These are phyloP conservation scores for Penicillium mononematosum DNA, from an alignment of 495 filamentous ascomycete genomes.

Conservation along the genomic window DNA sequence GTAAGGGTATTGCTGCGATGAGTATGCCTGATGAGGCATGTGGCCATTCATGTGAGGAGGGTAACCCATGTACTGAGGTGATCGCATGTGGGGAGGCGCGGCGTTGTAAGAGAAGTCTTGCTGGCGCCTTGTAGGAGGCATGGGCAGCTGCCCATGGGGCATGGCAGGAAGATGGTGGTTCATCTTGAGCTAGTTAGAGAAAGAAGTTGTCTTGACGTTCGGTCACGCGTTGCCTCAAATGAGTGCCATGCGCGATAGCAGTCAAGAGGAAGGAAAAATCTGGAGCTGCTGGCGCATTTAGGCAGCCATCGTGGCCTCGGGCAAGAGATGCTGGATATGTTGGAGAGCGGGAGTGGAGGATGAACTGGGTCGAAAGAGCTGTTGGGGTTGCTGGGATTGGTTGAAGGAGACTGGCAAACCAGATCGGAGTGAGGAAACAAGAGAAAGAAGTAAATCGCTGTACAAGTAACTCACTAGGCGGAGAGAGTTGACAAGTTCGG, in stretches of 20 bases:
- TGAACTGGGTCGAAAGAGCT: background rate
- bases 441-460: slow-evolving; percentile 1
- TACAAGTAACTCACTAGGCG: slow-evolving; percentile 1
- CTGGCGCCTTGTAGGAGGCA: slow-evolving; percentile 49
- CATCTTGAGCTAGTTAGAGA: slow-evolving; percentile 48
- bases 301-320: slow-evolving; percentile 39
- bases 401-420: slow-evolving; percentile 9
- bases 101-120: slow-evolving; percentile 50
- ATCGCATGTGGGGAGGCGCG: slow-evolving; percentile 46
- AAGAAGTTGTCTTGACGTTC: slow-evolving; percentile 39
- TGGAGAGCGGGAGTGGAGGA: slow-evolving; percentile 10
- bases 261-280: slow-evolving; percentile 25
- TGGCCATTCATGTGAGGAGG: slow-evolving; percentile 49
- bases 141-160: slow-evolving; percentile 56
- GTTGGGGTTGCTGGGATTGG: slow-evolving; percentile 11
- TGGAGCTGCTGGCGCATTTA: slow-evolving; percentile 30
- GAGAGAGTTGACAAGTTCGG: background rate
- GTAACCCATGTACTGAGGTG: slow-evolving; percentile 48
- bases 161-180: slow-evolving; percentile 55
- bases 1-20: slow-evolving; percentile 45
- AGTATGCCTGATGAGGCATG: slow-evolving; percentile 41
- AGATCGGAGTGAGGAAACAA: background rate
- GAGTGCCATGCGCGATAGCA: slow-evolving; percentile 43
- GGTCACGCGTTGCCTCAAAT: slow-evolving; percentile 46
- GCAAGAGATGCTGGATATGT: background rate